Percentiles rank a stretch among this genome's conserved stretches.
Evolutionary conservation across 2,329 filamentous ascomycete genomes (phyloP).

Genomic region (Chrysoporthe austroafricana): DNA sequence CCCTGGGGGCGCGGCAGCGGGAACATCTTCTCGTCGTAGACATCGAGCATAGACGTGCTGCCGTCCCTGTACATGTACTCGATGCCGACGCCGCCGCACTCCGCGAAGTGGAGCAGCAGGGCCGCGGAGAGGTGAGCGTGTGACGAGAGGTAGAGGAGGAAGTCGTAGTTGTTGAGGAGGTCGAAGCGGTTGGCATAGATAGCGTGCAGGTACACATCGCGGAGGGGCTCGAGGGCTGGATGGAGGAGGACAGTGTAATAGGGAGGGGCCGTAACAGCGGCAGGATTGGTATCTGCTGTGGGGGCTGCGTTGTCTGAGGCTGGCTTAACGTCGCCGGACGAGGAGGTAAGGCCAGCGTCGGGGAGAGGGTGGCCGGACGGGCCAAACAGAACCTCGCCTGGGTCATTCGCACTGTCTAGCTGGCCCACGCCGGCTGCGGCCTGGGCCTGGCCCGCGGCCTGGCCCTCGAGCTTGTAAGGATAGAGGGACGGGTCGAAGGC

Average conservation of each 20-base stretch:
- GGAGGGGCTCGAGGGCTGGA: not conserved
- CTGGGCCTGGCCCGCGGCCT: too few species aligned
- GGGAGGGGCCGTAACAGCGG: not conserved
- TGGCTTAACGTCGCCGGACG: not conserved
- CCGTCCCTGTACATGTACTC: not conserved
- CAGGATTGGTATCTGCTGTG: not conserved
- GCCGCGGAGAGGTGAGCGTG: conserved; percentile 6
- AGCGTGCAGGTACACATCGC: not conserved
- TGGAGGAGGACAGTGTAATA: not conserved
- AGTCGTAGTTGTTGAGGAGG: conserved; percentile 11
- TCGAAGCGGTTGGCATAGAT: conserved; percentile 13
- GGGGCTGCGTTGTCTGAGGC: not conserved
- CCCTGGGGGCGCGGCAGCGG: not conserved
- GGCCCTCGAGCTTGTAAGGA: not conserved
- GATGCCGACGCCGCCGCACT: not conserved
- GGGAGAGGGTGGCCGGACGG: not conserved
- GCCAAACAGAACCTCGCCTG: not conserved
- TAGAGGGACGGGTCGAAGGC: not conserved
- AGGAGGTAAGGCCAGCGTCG: not conserved
- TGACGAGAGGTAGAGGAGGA: conserved; percentile 9
- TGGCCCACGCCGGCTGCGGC: not conserved
- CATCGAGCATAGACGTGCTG: too few species aligned
- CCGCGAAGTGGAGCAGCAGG: not conserved
- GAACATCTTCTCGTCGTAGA: not conserved
- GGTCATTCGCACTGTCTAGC: not conserved